Evolutionary conservation across 805 yeast genomes (phyloP), one percentile per base, ranked within the genome.

Genomic region (Yamadazyma endophytica): DNA sequence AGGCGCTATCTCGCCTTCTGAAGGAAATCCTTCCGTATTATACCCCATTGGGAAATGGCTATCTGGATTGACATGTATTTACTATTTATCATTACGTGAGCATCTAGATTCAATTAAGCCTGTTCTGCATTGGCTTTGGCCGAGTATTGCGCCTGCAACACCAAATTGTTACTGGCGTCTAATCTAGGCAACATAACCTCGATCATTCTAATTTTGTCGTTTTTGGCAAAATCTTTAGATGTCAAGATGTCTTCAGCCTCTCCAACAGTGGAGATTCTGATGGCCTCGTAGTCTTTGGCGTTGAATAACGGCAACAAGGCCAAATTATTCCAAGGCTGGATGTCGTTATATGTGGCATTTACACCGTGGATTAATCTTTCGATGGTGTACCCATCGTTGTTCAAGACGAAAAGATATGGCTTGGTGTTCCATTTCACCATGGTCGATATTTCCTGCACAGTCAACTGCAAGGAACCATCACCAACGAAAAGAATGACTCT

Each of bases 381-480:
- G 52, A 79, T 79, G 47, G 87, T 79, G 68, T 79, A 80, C 56
- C 87, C 87, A 42, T 71, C 75, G 61, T 80, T 80, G 66, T 79
- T 80, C 53, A 80, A 67, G 20, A 80, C 75, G 52, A 79, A 79
- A 50, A 80, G 58, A 62, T 79, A 79, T 49, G 85, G 85, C 42
- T 69, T 76, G 49, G 76, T 66, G 39, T 71, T 70, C 80, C 81
- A 75, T 58, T 79, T 73, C 52, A 76, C 66, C 72, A 77, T 71
- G 43, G 83, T 79, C 34, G 82, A 75, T 52, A 79, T 76, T 54
- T 81, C 82, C 64, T 79, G 85, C 21, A 77, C 83, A 9, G 87
- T 79, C 58, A 79, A 69, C 62, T 79, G 87, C 48, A 79, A 65
- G 26, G 86, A 79, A 56, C 87, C 87, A 56, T 79, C 87, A 64